These are phyloP conservation scores for Globisporangium middletonii DNA, from an alignment of 352 stramenopile species.

Conservation along the genomic window DNA sequence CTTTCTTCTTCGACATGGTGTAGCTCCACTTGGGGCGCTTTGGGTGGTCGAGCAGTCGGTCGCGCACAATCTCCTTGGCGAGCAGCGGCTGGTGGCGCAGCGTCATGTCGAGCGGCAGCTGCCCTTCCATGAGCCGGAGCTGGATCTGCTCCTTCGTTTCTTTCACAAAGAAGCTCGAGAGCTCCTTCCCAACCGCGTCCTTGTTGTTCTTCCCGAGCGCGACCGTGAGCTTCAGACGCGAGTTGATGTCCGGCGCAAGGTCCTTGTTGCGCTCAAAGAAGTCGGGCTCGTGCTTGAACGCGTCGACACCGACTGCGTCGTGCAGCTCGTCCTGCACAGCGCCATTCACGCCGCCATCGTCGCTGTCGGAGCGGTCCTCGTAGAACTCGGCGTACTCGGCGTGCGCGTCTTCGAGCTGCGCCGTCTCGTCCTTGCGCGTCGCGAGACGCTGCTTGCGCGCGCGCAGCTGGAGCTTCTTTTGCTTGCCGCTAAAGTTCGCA, in stretches of 20 bases:
- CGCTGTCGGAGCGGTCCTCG: constrained; percentile 19
- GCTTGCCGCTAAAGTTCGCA: constrained; percentile 77
- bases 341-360: constrained; percentile 9
- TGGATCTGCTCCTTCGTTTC: constrained; percentile 87
- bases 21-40: constrained; percentile 70
- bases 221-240: constrained; percentile 71
- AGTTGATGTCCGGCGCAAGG: constrained; percentile 55
- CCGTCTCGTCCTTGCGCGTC: constrained; percentile 53
- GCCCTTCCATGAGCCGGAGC: constrained; percentile 77
- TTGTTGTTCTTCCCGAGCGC: constrained; percentile 81
- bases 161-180: constrained; percentile 84
- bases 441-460: constrained; percentile 75
- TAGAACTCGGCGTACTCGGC: constrained; percentile 58
- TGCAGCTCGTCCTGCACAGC: constrained; percentile 16
- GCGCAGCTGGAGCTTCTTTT: constrained; percentile 83
- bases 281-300: constrained; percentile 43
- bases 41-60: constrained; percentile 69
- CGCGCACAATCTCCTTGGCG: constrained; percentile 47
- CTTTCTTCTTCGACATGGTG: constrained; percentile 79
- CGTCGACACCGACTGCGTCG: constrained; percentile 25
- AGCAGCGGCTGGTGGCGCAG: constrained; percentile 52
- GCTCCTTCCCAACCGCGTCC: constrained; percentile 71
- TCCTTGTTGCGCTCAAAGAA: constrained; percentile 70
- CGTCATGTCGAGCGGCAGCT: constrained; percentile 50
- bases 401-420: constrained; percentile 28